Conservation (phyloP, 805 yeast species). For the Ogataea pini region DNA sequence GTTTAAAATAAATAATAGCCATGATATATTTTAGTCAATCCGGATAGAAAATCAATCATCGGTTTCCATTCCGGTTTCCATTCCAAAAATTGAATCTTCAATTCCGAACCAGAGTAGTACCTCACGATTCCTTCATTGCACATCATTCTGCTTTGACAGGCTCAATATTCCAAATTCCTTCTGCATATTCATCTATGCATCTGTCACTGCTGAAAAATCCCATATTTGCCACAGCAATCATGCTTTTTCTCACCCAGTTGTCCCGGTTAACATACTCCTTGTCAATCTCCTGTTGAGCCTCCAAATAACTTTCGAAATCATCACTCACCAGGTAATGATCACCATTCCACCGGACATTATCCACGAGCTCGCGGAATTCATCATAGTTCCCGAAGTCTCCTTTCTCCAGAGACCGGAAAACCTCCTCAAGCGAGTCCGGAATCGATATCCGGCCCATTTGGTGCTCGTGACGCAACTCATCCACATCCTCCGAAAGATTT, state of each 20-base stretch:
- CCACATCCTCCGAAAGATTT: constrained; percentile 86
- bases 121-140: too few relatives aligned
- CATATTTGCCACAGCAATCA: constrained; percentile 83
- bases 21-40: too few relatives aligned
- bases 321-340: constrained; percentile 87
- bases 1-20: too few relatives aligned
- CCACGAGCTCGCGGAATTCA: constrained; percentile 68
- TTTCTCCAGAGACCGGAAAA: constrained; percentile 62
- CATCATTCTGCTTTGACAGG: too few relatives aligned
- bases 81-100: neutral
- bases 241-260: constrained; percentile 76
- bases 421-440: constrained; percentile 60
- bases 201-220: constrained; percentile 92
- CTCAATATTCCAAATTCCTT: constrained; percentile 89
- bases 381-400: constrained; percentile 71
- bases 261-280: constrained; percentile 61
- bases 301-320: constrained; percentile 84
- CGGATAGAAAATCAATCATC: too few relatives aligned
- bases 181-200: constrained; percentile 90
- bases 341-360: constrained; percentile 69
- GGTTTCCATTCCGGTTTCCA: too few relatives aligned
- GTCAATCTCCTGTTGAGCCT: constrained; percentile 78
- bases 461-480: constrained; percentile 77
- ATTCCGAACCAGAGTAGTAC: too few relatives aligned
- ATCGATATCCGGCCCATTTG: constrained; percentile 57